A percentile compares a stretch with the other conserved stretches of the same genome.
phyloP scores from a whole-genome alignment of 73 alveolate genomes.

The Stentor coeruleus region DNA sequence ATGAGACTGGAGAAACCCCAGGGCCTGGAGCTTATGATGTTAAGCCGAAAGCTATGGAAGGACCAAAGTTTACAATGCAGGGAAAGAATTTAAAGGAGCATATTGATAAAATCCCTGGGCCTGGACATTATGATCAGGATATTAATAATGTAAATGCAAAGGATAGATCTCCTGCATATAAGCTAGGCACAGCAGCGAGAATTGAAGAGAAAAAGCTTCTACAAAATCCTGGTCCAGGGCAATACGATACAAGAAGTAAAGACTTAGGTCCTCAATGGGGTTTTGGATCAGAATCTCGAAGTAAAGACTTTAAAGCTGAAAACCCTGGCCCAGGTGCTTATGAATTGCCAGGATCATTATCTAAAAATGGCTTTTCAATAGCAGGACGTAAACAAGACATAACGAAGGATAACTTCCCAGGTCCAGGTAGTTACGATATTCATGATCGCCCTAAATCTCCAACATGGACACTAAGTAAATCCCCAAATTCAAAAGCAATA shows the following conservation, averaged over 20 bases:
- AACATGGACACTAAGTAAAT: not conserved
- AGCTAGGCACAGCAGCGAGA: not conserved
- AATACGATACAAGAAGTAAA: constrained; percentile 24
- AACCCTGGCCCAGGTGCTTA: constrained; percentile 25
- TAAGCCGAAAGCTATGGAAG: not conserved
- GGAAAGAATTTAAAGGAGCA: not conserved
- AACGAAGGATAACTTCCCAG: not conserved
- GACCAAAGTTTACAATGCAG: not conserved
- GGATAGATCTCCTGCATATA: not conserved
- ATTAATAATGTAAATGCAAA: not conserved
- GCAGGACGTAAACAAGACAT: not conserved
- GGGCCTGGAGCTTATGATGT: constrained; percentile 12
- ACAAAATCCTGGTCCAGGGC: constrained; percentile 20
- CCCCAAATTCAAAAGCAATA: not conserved
- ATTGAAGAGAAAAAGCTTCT: not conserved
- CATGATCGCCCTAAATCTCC: not conserved
- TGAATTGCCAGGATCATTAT: not conserved
- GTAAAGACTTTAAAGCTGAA: not conserved
- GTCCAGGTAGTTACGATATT: constrained; percentile 1
- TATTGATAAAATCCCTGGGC: not conserved
- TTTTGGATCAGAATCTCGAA: not conserved
- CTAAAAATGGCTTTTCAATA: not conserved
- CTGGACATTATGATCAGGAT: not conserved
- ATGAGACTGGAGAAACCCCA: too few species aligned
- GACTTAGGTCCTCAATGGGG: constrained; percentile 8